Evolutionary conservation across 2,329 filamentous ascomycete genomes (phyloP).

Genomic region (Cladorrhinum sp.): DNA sequence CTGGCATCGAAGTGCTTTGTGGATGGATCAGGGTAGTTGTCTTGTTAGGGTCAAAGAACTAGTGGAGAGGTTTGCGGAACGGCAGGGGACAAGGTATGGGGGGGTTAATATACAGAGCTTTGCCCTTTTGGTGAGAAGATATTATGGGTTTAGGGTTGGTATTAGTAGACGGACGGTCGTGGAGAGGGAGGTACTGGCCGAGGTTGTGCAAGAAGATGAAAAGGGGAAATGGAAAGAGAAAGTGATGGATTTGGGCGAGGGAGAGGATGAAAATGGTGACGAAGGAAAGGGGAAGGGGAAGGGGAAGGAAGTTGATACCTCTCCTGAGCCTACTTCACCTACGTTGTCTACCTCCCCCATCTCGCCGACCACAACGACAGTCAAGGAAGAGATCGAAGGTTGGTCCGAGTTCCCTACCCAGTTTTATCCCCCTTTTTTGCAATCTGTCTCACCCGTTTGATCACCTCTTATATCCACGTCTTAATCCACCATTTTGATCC

Average conservation of each 20-base stretch:
- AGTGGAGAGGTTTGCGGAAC: constrained; percentile 15
- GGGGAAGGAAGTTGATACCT: not conserved
- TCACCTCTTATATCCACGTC: no score
- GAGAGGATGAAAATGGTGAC: not conserved
- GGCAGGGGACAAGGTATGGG: constrained; percentile 12
- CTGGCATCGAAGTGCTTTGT: constrained; percentile 12
- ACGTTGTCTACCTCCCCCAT: no score
- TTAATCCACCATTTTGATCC: no score
- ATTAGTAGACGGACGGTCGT: not conserved
- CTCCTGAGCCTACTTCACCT: not conserved
- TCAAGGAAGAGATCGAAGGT: not conserved
- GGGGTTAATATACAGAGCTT: constrained; percentile 13
- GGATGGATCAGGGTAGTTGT: constrained; percentile 7
- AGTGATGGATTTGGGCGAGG: not conserved
- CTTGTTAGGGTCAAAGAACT: constrained; percentile 6
- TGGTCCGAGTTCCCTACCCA: not conserved
- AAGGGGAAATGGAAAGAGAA: no score
- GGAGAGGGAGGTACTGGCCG: not conserved
- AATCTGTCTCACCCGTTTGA: not conserved
- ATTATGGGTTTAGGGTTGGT: constrained; percentile 18
- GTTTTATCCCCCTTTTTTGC: not conserved
- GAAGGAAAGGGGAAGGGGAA: not conserved
- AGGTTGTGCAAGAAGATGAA: not conserved
- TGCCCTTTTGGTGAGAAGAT: constrained; percentile 22
- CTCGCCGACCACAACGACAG: no score